phyloP scores from a whole-genome alignment of 2,329 filamentous ascomycete genomes.

The Aspergillus udagawae region DNA sequence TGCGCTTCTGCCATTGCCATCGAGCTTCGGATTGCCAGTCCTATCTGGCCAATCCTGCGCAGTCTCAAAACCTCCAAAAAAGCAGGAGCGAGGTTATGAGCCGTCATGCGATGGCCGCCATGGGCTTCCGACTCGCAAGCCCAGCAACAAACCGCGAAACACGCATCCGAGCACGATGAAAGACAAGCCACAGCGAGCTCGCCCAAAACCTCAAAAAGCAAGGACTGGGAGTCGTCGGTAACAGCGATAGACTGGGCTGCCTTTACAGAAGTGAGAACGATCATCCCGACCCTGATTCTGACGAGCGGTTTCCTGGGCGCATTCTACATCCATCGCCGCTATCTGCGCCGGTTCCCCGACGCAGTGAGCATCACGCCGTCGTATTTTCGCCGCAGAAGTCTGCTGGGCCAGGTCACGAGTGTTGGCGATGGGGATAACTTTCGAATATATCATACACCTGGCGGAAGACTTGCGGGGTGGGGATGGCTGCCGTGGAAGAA shows the following conservation, averaged over 20 bases:
- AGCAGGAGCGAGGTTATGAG: constrained; percentile 21
- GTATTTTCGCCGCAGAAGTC: constrained; percentile 68
- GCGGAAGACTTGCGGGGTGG: constrained; percentile 84
- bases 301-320: constrained; percentile 36
- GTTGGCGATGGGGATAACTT: constrained; percentile 98
- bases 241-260: constrained; percentile 39
- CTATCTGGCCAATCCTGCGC: background rate
- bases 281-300: constrained; percentile 36
- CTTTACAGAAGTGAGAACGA: constrained; percentile 34
- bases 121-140: constrained; percentile 38
- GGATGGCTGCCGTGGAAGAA: constrained; percentile 74
- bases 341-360: constrained; percentile 79
- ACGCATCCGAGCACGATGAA: constrained; percentile 18
- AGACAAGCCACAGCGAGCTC: constrained; percentile 12
- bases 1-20: background rate
- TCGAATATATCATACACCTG: constrained; percentile 88
- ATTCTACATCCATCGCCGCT: constrained; percentile 42
- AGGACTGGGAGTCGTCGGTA: constrained; percentile 41
- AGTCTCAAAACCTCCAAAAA: background rate
- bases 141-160: constrained; percentile 4
- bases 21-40: background rate
- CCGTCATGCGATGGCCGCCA: constrained; percentile 48
- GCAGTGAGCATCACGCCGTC: constrained; percentile 69
- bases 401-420: constrained; percentile 84
- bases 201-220: constrained; percentile 23